Percentiles rank a stretch among this genome's conserved stretches.
Evolutionary conservation across 2,329 filamentous ascomycete genomes (phyloP).

Genomic region (Macrophomina tecta): DNA sequence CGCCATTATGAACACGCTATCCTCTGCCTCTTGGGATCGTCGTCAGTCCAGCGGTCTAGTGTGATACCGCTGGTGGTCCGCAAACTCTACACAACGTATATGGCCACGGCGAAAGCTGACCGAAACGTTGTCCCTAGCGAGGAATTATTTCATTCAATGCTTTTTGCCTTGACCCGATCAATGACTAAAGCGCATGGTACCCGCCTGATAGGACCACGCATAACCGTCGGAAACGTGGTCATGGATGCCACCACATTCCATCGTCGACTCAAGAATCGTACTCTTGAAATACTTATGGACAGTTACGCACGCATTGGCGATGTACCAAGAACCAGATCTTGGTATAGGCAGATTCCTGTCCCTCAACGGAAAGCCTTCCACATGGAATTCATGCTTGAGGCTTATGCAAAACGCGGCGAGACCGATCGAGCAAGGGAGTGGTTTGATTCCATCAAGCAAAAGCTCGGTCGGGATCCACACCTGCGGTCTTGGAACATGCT

Average conservation of each 20-base stretch:
- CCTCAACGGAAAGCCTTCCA: neutral
- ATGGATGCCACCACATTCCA: neutral
- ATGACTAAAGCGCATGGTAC: neutral
- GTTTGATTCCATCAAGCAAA: slow-evolving; percentile 65
- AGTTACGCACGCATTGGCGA: neutral
- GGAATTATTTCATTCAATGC: neutral
- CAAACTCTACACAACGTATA: slow-evolving; percentile 8
- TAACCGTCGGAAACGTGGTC: neutral
- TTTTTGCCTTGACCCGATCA: neutral
- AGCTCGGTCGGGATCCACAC: slow-evolving; percentile 64
- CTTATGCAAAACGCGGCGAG: slow-evolving; percentile 73
- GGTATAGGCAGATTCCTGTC: neutral
- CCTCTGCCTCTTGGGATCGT: neutral
- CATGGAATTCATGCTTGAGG: slow-evolving; percentile 62
- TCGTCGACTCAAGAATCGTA: neutral
- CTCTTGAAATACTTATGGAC: neutral
- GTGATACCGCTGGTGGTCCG: neutral
- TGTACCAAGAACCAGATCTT: neutral
- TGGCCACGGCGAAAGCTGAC: neutral
- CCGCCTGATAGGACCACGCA: neutral
- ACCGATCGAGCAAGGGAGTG: slow-evolving; percentile 62
- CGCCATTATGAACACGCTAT: slow-evolving; percentile 8
- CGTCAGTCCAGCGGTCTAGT: neutral
- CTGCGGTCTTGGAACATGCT: slow-evolving; percentile 76
- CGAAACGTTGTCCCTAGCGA: neutral